Percentiles rank a stretch among this genome's conserved stretches.
Evolutionary conservation across 495 filamentous ascomycete species (phyloP).

Genomic region (Penicillium flavigenum): DNA sequence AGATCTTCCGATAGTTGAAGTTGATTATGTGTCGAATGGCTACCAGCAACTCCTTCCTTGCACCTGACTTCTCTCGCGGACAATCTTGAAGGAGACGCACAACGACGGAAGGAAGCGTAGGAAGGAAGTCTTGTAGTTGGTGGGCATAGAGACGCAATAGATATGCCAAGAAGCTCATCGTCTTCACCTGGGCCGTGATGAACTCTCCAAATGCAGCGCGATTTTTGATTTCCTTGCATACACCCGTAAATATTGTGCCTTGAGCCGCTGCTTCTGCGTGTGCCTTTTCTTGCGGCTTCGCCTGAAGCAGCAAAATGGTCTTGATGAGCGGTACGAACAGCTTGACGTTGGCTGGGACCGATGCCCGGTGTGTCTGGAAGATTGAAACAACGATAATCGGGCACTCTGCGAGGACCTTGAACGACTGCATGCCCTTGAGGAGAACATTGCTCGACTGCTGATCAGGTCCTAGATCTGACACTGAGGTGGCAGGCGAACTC

Average conservation of each 20-base stretch:
- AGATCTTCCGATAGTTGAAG: conserved; percentile 96
- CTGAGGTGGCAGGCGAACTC: conserved; percentile 79
- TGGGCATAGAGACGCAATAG: conserved; percentile 83
- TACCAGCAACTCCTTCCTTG: conserved; percentile 91
- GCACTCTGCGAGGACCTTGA: conserved; percentile 96
- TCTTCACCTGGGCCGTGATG: conserved; percentile 97
- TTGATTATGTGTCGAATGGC: conserved; percentile 99
- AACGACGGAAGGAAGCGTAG: conserved; percentile 82
- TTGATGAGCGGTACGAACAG: conserved; percentile 93
- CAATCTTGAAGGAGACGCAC: conserved; percentile 92
- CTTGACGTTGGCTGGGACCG: conserved; percentile 82
- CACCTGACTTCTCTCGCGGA: conserved; percentile 87
- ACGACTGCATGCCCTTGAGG: conserved; percentile 92
- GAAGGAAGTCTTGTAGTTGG: conserved; percentile 86
- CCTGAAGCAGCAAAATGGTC: conserved; percentile 81
- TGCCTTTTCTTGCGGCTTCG: conserved; percentile 88
- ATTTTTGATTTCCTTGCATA: conserved; percentile 92
- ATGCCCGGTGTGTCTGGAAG: conserved; percentile 84
- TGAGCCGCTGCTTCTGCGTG: conserved; percentile 76
- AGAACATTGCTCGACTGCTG: conserved; percentile 79
- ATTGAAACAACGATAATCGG: conserved; percentile 98
- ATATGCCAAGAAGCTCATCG: conserved; percentile 98
- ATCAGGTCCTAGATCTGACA: conserved; percentile 71
- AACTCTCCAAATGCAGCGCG: conserved; percentile 94
- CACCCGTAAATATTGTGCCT: conserved; percentile 82